These are phyloP conservation scores for Reticulascus tulasneorum DNA, from an alignment of 2,329 filamentous ascomycete species.

Conservation along the genomic window DNA sequence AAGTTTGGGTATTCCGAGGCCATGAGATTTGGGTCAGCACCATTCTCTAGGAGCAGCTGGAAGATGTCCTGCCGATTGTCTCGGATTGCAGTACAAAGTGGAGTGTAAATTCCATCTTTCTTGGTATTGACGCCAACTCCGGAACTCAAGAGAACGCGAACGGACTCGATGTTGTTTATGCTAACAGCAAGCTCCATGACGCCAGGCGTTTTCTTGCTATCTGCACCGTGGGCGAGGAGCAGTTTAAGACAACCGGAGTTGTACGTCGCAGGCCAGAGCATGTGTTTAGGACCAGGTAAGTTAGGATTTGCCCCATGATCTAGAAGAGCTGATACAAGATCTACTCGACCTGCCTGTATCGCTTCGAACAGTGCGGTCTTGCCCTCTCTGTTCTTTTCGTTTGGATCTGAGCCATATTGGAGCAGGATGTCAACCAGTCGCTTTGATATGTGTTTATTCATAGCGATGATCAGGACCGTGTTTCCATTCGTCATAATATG, in stretches of 20 bases:
- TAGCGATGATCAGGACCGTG: slow-evolving; percentile 56
- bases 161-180: slow-evolving; percentile 60
- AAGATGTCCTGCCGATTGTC: slow-evolving; percentile 62
- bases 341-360: slow-evolving; percentile 51
- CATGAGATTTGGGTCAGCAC: slow-evolving; percentile 59
- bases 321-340: slow-evolving; percentile 47
- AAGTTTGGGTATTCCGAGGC: slow-evolving; percentile 63
- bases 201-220: slow-evolving; percentile 55
- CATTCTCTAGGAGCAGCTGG: slow-evolving; percentile 50
- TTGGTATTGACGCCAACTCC: slow-evolving; percentile 58
- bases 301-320: slow-evolving; percentile 63
- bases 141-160: slow-evolving; percentile 52
- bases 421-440: slow-evolving; percentile 56
- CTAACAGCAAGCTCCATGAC: slow-evolving; percentile 62
- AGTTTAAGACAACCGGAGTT: slow-evolving; percentile 54
- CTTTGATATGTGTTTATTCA: slow-evolving; percentile 54
- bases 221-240: slow-evolving; percentile 56
- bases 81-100: slow-evolving; percentile 64
- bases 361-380: slow-evolving; percentile 62
- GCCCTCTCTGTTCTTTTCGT: slow-evolving; percentile 57
- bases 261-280: slow-evolving; percentile 62
- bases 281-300: slow-evolving; percentile 64
- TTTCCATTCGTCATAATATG: slow-evolving; percentile 51
- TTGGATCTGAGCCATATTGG: slow-evolving; percentile 54
- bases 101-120: slow-evolving; percentile 65